phyloP scores from a whole-genome alignment of 2,329 filamentous ascomycete genomes.

The Sarocladiaceae sp. region DNA sequence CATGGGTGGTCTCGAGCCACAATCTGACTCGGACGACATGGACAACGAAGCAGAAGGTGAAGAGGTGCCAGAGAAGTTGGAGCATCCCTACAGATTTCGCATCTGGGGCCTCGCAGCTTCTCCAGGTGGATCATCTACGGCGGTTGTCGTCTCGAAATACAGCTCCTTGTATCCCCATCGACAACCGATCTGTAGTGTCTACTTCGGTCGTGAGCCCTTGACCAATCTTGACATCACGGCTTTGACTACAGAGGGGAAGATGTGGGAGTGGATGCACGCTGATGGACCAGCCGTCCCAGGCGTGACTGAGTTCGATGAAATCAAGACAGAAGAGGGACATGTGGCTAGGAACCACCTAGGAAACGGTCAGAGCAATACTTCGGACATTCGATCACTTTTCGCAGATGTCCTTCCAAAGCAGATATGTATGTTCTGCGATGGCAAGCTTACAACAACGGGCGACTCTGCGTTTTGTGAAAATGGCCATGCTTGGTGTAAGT shows the following conservation, averaged over 20 bases:
- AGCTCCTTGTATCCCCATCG: constrained; percentile 45
- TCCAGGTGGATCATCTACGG: constrained; percentile 47
- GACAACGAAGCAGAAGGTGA: constrained; percentile 20
- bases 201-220: constrained; percentile 26
- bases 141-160: constrained; percentile 45
- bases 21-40: constrained; percentile 23
- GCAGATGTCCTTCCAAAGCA: constrained; percentile 29
- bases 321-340: constrained; percentile 15
- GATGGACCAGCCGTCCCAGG: constrained; percentile 42
- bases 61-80: constrained; percentile 26
- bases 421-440: constrained; percentile 44
- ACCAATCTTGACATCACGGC: neutral
- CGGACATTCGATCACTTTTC: constrained; percentile 34
- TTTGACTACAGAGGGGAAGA: constrained; percentile 49
- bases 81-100: constrained; percentile 45
- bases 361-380: constrained; percentile 12
- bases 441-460: constrained; percentile 25
- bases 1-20: constrained; percentile 30
- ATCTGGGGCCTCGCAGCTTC: constrained; percentile 51
- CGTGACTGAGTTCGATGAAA: constrained; percentile 20
- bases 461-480: constrained; percentile 34
- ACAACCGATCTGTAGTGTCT: constrained; percentile 28
- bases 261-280: constrained; percentile 59
- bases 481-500: constrained; percentile 36
- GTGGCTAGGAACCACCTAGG: no score